Evolutionary conservation across 2,329 filamentous ascomycete species (phyloP), one percentile per base, ranked within the genome.

Genomic region (Celoporthe dispersa): DNA sequence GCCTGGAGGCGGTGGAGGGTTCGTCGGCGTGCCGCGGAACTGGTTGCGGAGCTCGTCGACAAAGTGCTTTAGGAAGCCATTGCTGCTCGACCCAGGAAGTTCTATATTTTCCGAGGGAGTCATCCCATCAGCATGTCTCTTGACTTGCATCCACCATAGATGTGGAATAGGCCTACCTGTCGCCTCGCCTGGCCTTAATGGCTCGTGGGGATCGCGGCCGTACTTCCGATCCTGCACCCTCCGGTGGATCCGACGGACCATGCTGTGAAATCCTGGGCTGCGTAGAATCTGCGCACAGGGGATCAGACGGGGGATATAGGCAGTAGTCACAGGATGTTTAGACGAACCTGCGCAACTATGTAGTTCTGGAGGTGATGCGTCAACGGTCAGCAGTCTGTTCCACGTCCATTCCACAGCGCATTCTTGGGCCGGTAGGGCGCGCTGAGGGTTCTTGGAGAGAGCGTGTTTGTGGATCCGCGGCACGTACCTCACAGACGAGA

Each of bases 11-110:
- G 72, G 74, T 5, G 78, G 77, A 53, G 80, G 74, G 2, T 84
- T 78, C 14, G 79, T 83, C 59, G 84, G 82, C 28, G 78, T 83
- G 4, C 85, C 85, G 12, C 80, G 79, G 12, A 81, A 76, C 73
- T 88, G 86, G 67, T 85, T 86, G 73, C 80, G 81, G 5, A 88
- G 67, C 77, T 88, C 86, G 12, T 86, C 80, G 48, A 83, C 28
- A 60, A 88, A 88, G 71, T 86, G 80, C 44, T 77, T 80, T 1
- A 85, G 53, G 70, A 88, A 87, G 2, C 74, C 72, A 0, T 73
- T 84, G 77, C 53, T 79, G 22, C 53, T 66, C 16, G 65, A 48
- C 7, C 51, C 68, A 12, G 65, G 67, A 0, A 70, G 79, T 78
- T 73, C 60, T 67, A 22, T 12, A 25, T 31, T n/a, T 35, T 2